Conservation (phyloP, 306 rosid species). For the Rosa rugosa region DNA sequence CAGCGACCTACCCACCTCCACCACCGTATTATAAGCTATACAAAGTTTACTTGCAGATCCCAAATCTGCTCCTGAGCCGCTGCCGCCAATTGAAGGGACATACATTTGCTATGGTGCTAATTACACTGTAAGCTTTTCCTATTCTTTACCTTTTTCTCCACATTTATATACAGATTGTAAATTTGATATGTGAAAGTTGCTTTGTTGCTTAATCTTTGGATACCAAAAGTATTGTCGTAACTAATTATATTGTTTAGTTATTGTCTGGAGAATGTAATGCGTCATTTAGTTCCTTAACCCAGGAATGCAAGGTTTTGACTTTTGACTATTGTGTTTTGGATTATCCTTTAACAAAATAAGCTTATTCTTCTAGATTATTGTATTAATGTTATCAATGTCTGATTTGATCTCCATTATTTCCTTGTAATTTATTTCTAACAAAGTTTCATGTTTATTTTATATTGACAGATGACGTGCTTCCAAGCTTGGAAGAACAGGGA, state of each 20-base stretch:
- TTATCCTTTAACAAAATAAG: too few species aligned
- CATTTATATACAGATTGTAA: neutral
- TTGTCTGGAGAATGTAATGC: neutral
- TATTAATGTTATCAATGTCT: neutral
- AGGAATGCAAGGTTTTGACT: neutral
- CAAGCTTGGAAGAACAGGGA: conserved; percentile 90
- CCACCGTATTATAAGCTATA: neutral
- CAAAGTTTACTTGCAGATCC: too few species aligned
- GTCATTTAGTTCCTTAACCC: neutral
- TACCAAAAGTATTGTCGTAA: neutral
- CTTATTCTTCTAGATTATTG: too few species aligned
- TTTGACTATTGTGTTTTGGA: too few species aligned
- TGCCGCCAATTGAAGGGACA: too few species aligned
- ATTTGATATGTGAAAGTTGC: conserved; percentile 10
- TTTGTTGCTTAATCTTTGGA: neutral
- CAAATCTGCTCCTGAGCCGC: too few species aligned
- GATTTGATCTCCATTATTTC: neutral
- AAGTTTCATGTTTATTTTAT: conserved; percentile 2
- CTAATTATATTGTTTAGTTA: neutral
- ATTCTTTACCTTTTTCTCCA: neutral
- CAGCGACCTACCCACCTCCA: too few species aligned
- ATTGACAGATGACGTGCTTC: conserved; percentile 73
- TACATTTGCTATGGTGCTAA: conserved; percentile 44
- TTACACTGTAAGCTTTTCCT: conserved; percentile 54
- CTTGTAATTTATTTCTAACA: neutral